Percentiles rank a stretch among this genome's conserved stretches.
Evolutionary conservation across 2,329 filamentous ascomycete genomes (phyloP).

Genomic region (Alternaria brassicae): DNA sequence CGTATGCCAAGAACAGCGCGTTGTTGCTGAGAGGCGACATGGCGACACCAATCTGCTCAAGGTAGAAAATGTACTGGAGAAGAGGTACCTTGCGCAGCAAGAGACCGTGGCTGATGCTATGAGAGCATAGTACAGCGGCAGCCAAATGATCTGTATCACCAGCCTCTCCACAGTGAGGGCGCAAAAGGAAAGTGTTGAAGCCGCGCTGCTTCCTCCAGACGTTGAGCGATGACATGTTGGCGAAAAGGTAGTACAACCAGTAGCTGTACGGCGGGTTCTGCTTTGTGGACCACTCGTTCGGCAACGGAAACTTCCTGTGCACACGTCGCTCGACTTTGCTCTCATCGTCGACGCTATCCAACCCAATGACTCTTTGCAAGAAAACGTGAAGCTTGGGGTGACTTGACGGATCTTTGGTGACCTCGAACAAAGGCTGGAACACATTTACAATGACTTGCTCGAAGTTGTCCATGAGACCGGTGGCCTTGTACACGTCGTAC

Average conservation of each 20-base stretch:
- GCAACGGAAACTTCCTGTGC: slow-evolving; percentile 94
- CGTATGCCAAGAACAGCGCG: slow-evolving; percentile 92
- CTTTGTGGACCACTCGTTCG: slow-evolving; percentile 84
- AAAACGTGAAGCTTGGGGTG: slow-evolving; percentile 96
- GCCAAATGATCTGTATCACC: slow-evolving; percentile 96
- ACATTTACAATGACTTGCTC: slow-evolving; percentile 90
- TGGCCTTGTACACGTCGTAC: slow-evolving; percentile 94
- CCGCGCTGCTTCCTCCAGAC: slow-evolving; percentile 87
- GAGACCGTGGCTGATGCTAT: slow-evolving; percentile 96
- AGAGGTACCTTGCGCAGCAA: slow-evolving; percentile 91
- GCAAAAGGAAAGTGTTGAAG: slow-evolving; percentile 93
- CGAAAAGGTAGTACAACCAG: slow-evolving; percentile 97
- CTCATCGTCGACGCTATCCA: slow-evolving; percentile 97
- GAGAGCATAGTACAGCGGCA: slow-evolving; percentile 87
- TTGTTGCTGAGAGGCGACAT: slow-evolving; percentile 99
- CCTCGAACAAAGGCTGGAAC: slow-evolving; percentile 93
- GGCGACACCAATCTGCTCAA: slow-evolving; percentile 96
- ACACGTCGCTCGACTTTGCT: slow-evolving; percentile 93
- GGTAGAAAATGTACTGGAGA: slow-evolving; percentile 95
- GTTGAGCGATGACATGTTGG: slow-evolving; percentile 93
- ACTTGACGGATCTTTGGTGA: slow-evolving; percentile 82
- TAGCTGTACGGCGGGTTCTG: slow-evolving; percentile 99
- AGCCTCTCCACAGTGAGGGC: slow-evolving; percentile 95
- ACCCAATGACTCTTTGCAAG: slow-evolving; percentile 91
- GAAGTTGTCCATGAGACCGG: slow-evolving; percentile 83